These are phyloP conservation scores for Tetrapisispora iriomotensis DNA, from an alignment of 805 yeast genomes.

Conservation along the genomic window DNA sequence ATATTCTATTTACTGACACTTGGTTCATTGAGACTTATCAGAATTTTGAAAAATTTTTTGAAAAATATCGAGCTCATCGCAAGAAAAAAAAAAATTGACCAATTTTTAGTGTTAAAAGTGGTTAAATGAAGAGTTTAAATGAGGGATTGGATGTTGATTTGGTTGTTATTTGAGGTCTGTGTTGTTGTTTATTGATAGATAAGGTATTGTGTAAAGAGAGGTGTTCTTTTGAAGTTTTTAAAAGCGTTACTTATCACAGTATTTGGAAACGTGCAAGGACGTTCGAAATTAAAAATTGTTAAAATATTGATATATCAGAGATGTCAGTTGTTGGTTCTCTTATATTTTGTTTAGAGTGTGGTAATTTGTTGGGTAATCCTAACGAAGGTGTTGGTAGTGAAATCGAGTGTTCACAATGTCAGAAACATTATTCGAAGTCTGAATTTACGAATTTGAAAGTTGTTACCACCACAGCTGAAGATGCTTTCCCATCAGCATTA, in stretches of 20 bases:
- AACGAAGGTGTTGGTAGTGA: constrained; percentile 34
- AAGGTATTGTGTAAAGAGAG: too few relatives aligned
- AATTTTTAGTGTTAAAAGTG: not conserved
- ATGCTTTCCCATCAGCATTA: constrained; percentile 86
- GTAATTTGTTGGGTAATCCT: constrained; percentile 68
- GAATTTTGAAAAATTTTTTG: not conserved
- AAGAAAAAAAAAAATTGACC: not conserved
- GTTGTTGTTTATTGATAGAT: too few relatives aligned
- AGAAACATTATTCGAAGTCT: constrained; percentile 27
- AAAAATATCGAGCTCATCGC: not conserved
- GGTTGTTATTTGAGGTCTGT: too few relatives aligned
- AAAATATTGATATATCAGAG: constrained; percentile 1
- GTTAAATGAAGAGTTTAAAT: not conserved
- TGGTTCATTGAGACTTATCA: not conserved
- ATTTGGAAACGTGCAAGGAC: not conserved
- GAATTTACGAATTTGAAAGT: constrained; percentile 73
- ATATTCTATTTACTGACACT: not conserved
- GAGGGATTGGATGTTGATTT: too few relatives aligned
- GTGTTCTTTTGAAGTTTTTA: too few relatives aligned
- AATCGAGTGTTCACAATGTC: constrained; percentile 50
- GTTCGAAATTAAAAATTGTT: not conserved
- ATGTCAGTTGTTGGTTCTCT: constrained; percentile 96
- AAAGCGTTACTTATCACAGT: not conserved
- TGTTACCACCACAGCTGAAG: constrained; percentile 77
- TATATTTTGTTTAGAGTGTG: constrained; percentile 89